Base-by-base conservation (phyloP, 2,329 filamentous ascomycete genomes). In the Colletotrichum lini region DNA sequence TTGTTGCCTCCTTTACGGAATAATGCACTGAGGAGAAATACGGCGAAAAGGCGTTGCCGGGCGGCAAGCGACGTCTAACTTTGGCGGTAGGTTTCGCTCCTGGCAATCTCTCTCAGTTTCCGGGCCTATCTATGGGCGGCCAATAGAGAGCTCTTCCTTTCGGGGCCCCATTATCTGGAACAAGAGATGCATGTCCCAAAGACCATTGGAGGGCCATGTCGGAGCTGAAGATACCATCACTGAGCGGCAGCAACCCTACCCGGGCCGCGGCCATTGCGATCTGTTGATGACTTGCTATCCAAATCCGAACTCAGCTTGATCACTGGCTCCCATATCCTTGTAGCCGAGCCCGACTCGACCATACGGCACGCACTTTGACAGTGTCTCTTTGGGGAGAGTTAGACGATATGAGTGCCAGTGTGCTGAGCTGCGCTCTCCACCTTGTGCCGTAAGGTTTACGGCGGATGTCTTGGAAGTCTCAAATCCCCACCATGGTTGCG, bases 201-300 rank as follows among this genome's bases (percentile, higher is more conserved):
- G 4, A 26, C 53, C 26, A 54, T 53, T 59, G 65, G 65, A 15
- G 10, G 18, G 65, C 65, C 65, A 40, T 63, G 58, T 40, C 53
- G 60, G 52, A 63, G 68, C 65, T 68, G 45, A 63, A 63, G 12
- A 30, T 23, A 44, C 45, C 26, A 40, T 60, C 26, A 53, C 50
- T 30, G 35, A 45, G 8, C 23, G 38, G 53, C 58, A 18, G 21
- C 21, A 68, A 44, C 53, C 53, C 35, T 61, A 15, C n/a, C 40
- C 47, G 45, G 52, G 26, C 58, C 62, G 52, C 45, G 53, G 52
- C 65, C 58, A 60, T 58, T 49, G 58, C 45, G 30, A 54, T 40
- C 53, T 54, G n/a, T 61, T 15, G 30, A 67, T 44, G 44, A 40
- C 40, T 50, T 60, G 42, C 64, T 49, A 61, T 38, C 18, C 44